Evolutionary conservation across 768 basidiomycete genomes (phyloP).

Genomic region (Chlorophyllum brunneum): DNA sequence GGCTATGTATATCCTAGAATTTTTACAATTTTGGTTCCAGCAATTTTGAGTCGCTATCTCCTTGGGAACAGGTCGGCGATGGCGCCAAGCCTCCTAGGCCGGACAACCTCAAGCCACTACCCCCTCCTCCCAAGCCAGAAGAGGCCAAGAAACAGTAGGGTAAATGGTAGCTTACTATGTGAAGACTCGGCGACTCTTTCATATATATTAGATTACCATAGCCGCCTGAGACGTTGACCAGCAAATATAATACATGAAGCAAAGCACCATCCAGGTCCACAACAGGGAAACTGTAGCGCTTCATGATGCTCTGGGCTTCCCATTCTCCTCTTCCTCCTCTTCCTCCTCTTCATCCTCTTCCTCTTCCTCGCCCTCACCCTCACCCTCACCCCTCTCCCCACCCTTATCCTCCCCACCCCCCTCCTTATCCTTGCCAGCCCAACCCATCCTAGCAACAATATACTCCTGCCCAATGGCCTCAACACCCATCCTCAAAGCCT

Average conservation of each 20-base stretch:
- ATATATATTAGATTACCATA: constrained; percentile 2
- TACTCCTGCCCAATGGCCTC: constrained; percentile 94
- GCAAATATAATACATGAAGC: background rate
- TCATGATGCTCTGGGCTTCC: background rate
- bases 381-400: constrained; percentile 22
- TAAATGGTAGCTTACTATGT: too few relatives aligned
- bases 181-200: constrained; percentile 5
- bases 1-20: too few relatives aligned
- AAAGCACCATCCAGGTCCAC: too few relatives aligned
- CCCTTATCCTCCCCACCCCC: constrained; percentile 17
- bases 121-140: constrained; percentile 71
- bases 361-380: constrained; percentile 11
- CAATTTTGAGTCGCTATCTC: constrained; percentile 89
- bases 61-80: constrained; percentile 93
- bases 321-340: background rate
- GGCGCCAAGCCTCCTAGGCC: constrained; percentile 51
- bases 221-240: background rate
- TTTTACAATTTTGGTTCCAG: constrained; percentile 35
- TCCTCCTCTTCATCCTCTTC: constrained; percentile 7
- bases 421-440: constrained; percentile 42
- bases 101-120: constrained; percentile 70
- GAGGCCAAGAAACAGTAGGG: constrained; percentile 72
- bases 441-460: constrained; percentile 81
- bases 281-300: background rate
- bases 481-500: constrained; percentile 76